Evolutionary conservation across 2,329 filamentous ascomycete genomes (phyloP), one percentile per base, ranked within the genome.

Genomic region (Chaetomium olivaceum): DNA sequence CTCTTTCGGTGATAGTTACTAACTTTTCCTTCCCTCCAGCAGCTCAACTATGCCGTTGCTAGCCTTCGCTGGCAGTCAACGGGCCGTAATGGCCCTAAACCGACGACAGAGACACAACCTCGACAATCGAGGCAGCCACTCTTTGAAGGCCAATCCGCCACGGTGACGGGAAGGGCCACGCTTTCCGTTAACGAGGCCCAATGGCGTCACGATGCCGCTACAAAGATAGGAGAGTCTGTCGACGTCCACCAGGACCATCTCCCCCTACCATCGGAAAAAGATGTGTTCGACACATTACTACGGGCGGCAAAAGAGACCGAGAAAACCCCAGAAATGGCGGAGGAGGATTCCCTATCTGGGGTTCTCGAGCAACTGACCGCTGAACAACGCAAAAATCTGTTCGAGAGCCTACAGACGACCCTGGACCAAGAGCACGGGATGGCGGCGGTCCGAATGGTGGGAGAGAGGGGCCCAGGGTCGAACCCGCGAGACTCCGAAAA

Each of bases 31-130:
- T 39, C 27, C 23, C 19, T 16, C 16, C 29, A 66, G 64, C 61
- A 57, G 46, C 56, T 63, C 36, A 51, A n/a, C 51, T n/a, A 59
- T 29, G 23, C 57, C 1, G 21, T 16, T 12, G 25, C 36, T 27
- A 21, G 31, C 3, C 14, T 58, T 25, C 58, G 58, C 19, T 36
- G 52, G 46, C 46, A 58, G 11, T 63, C 65, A 7, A 33, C 19
- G 29, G n/a, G 36, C 11, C 25, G 51, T 12, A 12, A 59, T 46
- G 56, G 14, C 39, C 46, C 21, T 25, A 21, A 14, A 16, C 19
- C 9, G 9, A 54, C 58, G 19, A 19, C 63, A 16, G 36, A 29
- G 39, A 14, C 29, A 14, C 27, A 12, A 11, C 29, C 52, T 6
- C 27, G 19, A 39, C 39, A 39, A 46, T 3, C 39, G 23, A 36